Evolutionary conservation across 495 filamentous ascomycete species (phyloP), one percentile per base, ranked within the genome.

Genomic region (Aspergillus funiculosus): DNA sequence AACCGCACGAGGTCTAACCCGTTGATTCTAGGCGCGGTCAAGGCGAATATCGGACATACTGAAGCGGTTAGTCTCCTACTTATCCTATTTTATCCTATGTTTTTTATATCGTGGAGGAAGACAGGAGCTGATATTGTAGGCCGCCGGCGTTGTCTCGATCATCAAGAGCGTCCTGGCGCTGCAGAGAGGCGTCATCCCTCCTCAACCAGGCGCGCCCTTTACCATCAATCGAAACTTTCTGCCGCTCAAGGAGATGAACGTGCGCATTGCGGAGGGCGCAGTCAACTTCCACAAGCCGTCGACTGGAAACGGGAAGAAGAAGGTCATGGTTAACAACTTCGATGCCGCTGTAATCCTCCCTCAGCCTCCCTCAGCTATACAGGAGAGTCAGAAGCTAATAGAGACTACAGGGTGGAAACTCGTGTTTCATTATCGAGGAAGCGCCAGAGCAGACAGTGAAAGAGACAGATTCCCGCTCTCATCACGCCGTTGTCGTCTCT

Each of bases 141-240:
- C 52, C 2, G 37, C 68, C 4, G 68, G 65, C 0, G 43, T 66
- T 2, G 43, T 55, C 1, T 31, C 56, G 0, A 34, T 73, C 6
- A 55, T 67, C 37, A 71, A 71, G 28, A 49, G 41, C 4, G 26
- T 69, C 4, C 30, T 66, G 28, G 61, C 66, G 52, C 19, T 68
- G 2, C 43, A 59, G 28, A 47, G 64, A 11, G 29, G 54, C 15
- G 24, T 37, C 9, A 65, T 71, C 27, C 62, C 64, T 0, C 57
- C 58, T 0, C 65, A 69, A 31, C 15, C 51, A 0, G 69, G 68
- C 2, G 71, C 76, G 40, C 76, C 76, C 44, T 63, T 46, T 4
- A 55, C 53, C 17, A 63, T 77, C 28, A 76, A 77, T 40, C 49
- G 41, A 1, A 43, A 21, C 1, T 58, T 56, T 37, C 60, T 59